Base-by-base conservation (phyloP, 495 filamentous ascomycete species). In the Penicillium pancosmium region DNA sequence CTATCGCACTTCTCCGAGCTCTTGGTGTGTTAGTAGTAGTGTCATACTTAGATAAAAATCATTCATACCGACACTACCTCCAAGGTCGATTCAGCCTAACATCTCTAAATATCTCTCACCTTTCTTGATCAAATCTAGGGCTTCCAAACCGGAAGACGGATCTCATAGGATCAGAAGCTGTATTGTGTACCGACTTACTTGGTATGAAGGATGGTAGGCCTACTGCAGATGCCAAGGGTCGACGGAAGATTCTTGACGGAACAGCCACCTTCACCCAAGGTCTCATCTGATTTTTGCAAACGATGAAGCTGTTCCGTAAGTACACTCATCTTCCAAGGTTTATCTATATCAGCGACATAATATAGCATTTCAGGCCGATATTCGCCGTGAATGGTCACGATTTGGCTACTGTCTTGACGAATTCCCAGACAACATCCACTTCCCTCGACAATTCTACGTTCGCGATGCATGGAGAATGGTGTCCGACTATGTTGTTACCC, bases 271-370 rank as follows among this genome's bases (percentile, higher is more conserved):
- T 18, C 16, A 43, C 16, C 4, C 16, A 43, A 18, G 40, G 40
- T 43, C 40, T 43, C 13, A n/a, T 43, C 4, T 43, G 40, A n/a
- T 43, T 43, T 43, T 43, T 18, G 40, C 40, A 43, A 43, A 43
- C 19, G 40, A 43, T n/a, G 40, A 18, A 43, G 12, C 40, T 16
- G 40, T 43, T 8, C 40, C 40, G 40, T 43, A 43, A 43, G 40
- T 9, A 1, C 4, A 2, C 19, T 21, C n/a, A n/a, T n/a, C n/a
- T n/a, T n/a, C n/a, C n/a, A n/a, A n/a, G n/a, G n/a, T n/a, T n/a
- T n/a, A n/a, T n/a, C n/a, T n/a, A n/a, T n/a, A n/a, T 21, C 40
- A 8, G 13, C 8, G 4, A 16, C 15, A 2, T 0, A 18, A 16
- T 43, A 1, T 43, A 43, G 13, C 13, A 43, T 19, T 15, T 5